Conservation (phyloP, 202 grass and related monocot species). For the Setaria viridis region DNA sequence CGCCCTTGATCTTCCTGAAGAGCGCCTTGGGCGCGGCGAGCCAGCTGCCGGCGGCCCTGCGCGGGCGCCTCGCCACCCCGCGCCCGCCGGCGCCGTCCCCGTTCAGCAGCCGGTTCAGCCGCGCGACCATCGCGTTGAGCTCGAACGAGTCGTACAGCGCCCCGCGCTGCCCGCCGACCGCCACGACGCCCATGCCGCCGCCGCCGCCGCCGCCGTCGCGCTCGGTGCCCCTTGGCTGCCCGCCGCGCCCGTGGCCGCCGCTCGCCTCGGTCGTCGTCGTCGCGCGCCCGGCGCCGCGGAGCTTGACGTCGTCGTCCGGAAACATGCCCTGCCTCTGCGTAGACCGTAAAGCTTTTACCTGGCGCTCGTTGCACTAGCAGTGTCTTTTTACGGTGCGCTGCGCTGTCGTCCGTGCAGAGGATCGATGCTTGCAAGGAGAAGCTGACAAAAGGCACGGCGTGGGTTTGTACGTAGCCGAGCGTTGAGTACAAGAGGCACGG, state of each 20-base stretch:
- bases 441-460: slow-evolving; percentile 8
- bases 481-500: background rate
- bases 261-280: background rate
- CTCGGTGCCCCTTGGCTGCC: background rate
- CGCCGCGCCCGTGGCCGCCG: background rate
- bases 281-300: background rate
- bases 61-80: slow-evolving; percentile 4
- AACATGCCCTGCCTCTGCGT: slow-evolving; percentile 2
- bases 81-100: background rate
- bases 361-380: background rate
- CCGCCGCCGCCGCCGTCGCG: background rate
- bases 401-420: too few species aligned
- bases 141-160: slow-evolving; percentile 74
- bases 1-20: slow-evolving; percentile 48
- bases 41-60: slow-evolving; percentile 20
- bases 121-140: slow-evolving; percentile 60
- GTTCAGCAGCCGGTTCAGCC: slow-evolving; percentile 50
- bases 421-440: slow-evolving; percentile 22
- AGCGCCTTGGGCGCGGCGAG: slow-evolving; percentile 39
- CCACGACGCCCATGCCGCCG: background rate
- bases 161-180: slow-evolving; percentile 29
- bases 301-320: background rate
- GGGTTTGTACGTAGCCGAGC: slow-evolving; percentile 7
- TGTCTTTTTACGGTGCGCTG: background rate
- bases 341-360: background rate